A percentile compares a stretch with the other conserved stretches of the same genome.
Conservation (phyloP, 495 filamentous ascomycete genomes). For the Aspergillus haitiensis region DNA sequence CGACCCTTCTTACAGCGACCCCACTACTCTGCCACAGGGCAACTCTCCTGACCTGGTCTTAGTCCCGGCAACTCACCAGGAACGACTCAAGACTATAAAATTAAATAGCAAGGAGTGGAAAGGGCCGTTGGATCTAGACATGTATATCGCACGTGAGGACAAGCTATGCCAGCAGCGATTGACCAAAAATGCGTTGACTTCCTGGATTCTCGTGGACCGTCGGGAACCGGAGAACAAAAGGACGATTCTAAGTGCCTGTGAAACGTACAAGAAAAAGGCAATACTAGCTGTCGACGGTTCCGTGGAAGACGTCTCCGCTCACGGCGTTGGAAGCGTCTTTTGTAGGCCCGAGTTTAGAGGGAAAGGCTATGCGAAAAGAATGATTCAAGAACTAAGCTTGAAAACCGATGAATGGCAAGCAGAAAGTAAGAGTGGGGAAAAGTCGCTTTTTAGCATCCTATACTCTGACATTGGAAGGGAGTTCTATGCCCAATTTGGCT, state of each 20-base stretch:
- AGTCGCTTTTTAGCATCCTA: constrained; percentile 65
- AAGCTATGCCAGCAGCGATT: constrained; percentile 66
- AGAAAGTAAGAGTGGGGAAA: constrained; percentile 37
- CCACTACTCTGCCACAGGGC: constrained; percentile 51
- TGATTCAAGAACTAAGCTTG: constrained; percentile 59
- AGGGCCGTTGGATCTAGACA: constrained; percentile 59
- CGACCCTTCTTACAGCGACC: constrained; percentile 22
- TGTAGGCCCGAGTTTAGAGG: constrained; percentile 70
- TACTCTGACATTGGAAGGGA: constrained; percentile 94
- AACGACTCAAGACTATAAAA: constrained; percentile 62
- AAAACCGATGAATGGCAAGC: constrained; percentile 55
- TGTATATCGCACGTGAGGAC: constrained; percentile 78
- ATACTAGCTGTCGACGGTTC: constrained; percentile 50
- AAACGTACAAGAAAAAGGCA: constrained; percentile 76
- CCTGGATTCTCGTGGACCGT: constrained; percentile 80
- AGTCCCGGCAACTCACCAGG: constrained; percentile 63
- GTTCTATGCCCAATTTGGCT: constrained; percentile 85
- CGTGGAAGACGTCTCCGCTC: constrained; percentile 65
- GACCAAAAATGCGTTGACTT: constrained; percentile 70
- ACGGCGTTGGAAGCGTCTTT: constrained; percentile 88
- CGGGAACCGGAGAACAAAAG: constrained; percentile 47
- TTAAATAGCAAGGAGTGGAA: constrained; percentile 74
- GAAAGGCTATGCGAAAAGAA: constrained; percentile 74
- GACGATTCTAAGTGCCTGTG: constrained; percentile 76
- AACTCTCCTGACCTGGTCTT: constrained; percentile 63